Conservation (phyloP, 2,329 filamentous ascomycete genomes). For the Colletotrichum lupini region DNA sequence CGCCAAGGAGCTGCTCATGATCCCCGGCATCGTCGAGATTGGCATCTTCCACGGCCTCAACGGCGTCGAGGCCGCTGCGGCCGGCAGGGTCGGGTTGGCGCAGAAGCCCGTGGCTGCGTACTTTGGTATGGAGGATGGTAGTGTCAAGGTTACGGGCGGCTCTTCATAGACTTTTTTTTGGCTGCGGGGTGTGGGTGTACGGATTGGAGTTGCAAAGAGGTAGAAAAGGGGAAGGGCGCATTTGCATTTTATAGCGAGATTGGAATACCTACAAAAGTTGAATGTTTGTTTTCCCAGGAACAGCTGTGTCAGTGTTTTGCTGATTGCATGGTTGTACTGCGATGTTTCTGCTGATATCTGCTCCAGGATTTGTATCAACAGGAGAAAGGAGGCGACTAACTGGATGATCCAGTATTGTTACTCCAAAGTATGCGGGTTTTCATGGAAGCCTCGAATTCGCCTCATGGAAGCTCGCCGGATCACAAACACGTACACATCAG, state of each 20-base stretch:
- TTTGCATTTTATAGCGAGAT: slow-evolving; percentile 1
- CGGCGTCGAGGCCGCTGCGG: slow-evolving; percentile 70
- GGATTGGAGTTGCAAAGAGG: too few relatives aligned
- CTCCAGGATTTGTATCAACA: neutral
- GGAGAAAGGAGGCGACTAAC: neutral
- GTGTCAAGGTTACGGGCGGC: slow-evolving; percentile 61
- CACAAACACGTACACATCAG: neutral
- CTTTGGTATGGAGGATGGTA: slow-evolving; percentile 88
- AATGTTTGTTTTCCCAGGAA: neutral
- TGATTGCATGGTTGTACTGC: neutral
- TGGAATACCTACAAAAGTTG: slow-evolving; percentile 1
- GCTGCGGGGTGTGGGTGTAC: too few relatives aligned
- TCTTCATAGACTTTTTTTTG: neutral
- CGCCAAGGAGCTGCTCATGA: slow-evolving; percentile 78
- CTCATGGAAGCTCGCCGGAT: neutral
- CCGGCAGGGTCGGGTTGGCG: slow-evolving; percentile 72
- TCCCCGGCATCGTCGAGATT: slow-evolving; percentile 90
- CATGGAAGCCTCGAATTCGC: too few relatives aligned
- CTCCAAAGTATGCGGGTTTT: neutral
- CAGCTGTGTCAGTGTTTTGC: neutral
- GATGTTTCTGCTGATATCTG: neutral
- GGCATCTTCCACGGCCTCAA: slow-evolving; percentile 89
- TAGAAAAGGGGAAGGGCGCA: neutral
- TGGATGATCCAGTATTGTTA: accelerated
- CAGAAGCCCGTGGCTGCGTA: slow-evolving; percentile 95